A percentile compares a stretch with the other conserved stretches of the same genome.
These are phyloP conservation scores for Lobulomyces angularis DNA, from an alignment of 192 early-diverging fungal genomes.

Conservation along the genomic window DNA sequence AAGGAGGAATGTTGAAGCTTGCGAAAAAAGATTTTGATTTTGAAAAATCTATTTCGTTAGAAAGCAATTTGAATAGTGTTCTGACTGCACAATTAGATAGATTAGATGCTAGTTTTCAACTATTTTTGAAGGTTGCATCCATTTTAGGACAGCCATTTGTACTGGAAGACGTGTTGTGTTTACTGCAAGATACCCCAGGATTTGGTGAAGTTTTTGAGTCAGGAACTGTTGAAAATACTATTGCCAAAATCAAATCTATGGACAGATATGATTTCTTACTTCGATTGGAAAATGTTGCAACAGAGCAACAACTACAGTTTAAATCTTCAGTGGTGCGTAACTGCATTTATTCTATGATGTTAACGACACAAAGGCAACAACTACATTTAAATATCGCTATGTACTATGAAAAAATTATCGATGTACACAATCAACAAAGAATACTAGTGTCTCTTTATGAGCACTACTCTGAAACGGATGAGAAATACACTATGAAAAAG, in stretches of 20 bases:
- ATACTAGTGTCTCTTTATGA: constrained; percentile 29
- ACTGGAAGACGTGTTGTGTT: constrained; percentile 34
- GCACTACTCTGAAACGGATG: constrained; percentile 31
- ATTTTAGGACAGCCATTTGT: constrained; percentile 34
- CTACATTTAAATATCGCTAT: constrained; percentile 26
- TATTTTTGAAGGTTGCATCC: constrained; percentile 38
- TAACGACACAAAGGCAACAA: constrained; percentile 29
- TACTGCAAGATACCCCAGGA: constrained; percentile 16
- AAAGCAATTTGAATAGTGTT: constrained; percentile 29
- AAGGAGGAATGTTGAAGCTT: constrained; percentile 13
- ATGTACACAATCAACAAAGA: constrained; percentile 16
- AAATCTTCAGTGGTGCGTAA: constrained; percentile 40
- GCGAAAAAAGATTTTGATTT: constrained; percentile 15
- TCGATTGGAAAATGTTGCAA: constrained; percentile 13
- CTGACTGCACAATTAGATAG: constrained; percentile 39
- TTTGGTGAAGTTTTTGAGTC: constrained; percentile 13
- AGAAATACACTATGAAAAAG: constrained; percentile 18
- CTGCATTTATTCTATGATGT: constrained; percentile 40
- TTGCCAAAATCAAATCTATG: constrained; percentile 9
- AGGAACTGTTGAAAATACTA: constrained; percentile 7
- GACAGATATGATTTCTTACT: constrained; percentile 39
- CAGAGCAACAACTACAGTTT: too few relatives aligned
- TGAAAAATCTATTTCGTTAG: constrained; percentile 35
- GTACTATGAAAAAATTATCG: constrained; percentile 30
- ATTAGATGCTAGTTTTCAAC: constrained; percentile 32